Conservation (phyloP, 306 rosid species). For the Quercus bicolor region DNA sequence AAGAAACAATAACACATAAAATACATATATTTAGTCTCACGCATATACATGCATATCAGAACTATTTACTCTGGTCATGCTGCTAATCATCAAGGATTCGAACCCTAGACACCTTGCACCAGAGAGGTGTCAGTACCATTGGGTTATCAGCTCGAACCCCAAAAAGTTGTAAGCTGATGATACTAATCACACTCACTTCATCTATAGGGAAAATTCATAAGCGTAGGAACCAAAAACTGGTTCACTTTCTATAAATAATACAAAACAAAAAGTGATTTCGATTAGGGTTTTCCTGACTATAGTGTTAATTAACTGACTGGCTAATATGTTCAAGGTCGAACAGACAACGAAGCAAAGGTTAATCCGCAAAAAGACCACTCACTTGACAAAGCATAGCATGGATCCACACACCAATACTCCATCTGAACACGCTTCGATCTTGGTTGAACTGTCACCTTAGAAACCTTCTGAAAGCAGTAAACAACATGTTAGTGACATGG, state of each 20-base stretch:
- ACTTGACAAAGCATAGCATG: conserved; percentile 29
- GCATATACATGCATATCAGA: background rate
- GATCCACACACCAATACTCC: conserved; percentile 27
- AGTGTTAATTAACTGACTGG: background rate
- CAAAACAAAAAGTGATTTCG: background rate
- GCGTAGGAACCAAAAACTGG: too few species aligned
- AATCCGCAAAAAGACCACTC: conserved; percentile 19
- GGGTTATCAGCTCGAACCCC: too few species aligned
- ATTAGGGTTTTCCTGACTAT: background rate
- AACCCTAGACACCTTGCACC: too few species aligned
- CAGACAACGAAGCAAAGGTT: conserved; percentile 44
- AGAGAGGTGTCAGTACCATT: too few species aligned
- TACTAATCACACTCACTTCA: too few species aligned
- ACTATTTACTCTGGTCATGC: background rate
- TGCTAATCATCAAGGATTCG: background rate
- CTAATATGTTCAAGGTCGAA: conserved; percentile 36
- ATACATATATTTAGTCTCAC: background rate
- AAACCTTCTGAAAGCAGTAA: background rate
- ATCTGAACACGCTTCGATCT: background rate
- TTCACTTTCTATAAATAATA: too few species aligned
- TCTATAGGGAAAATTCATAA: too few species aligned
- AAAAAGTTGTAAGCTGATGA: too few species aligned
- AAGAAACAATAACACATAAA: conserved; percentile 1
- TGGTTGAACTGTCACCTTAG: background rate
- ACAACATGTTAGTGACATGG: background rate